Evolutionary conservation across 2,329 filamentous ascomycete species (phyloP).

Genomic region (Plenodomus biglobosus): DNA sequence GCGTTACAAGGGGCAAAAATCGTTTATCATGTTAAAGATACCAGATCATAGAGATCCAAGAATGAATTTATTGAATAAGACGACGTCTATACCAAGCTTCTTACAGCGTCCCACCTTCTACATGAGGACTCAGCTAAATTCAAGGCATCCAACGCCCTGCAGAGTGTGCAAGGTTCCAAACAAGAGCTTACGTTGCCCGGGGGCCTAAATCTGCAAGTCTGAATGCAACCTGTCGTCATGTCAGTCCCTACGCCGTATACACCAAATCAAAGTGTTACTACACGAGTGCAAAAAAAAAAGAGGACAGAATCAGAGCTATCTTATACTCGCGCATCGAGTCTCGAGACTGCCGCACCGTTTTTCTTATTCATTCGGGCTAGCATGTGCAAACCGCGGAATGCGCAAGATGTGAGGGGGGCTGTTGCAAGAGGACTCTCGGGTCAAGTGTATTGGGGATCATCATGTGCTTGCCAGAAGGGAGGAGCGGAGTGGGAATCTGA

Average conservation of each 20-base stretch:
- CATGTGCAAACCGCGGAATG: constrained; percentile 11
- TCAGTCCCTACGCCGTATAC: not conserved
- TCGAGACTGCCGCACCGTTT: constrained; percentile 1
- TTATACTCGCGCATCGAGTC: constrained; percentile 17
- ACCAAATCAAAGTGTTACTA: too few relatives aligned
- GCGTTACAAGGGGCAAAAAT: not conserved
- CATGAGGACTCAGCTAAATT: not conserved
- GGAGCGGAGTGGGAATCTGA: not conserved
- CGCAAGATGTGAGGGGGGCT: not conserved
- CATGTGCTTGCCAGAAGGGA: constrained; percentile 1
- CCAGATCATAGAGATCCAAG: not conserved
- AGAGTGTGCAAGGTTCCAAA: not conserved
- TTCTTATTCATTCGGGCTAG: constrained; percentile 10
- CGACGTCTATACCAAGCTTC: not conserved
- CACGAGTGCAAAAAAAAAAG: not conserved
- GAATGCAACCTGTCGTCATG: not conserved
- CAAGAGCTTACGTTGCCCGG: not conserved
- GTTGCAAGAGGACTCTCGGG: constrained; percentile 9
- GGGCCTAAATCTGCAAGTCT: not conserved
- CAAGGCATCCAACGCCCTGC: not conserved
- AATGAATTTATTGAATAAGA: not conserved
- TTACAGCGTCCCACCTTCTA: not conserved
- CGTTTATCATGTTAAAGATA: not conserved
- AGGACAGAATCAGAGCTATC: constrained; percentile 15
- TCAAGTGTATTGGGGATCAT: constrained; percentile 21